These are phyloP conservation scores for Leccinum longicurvipes DNA, from an alignment of 768 basidiomycete species.

Conservation along the genomic window DNA sequence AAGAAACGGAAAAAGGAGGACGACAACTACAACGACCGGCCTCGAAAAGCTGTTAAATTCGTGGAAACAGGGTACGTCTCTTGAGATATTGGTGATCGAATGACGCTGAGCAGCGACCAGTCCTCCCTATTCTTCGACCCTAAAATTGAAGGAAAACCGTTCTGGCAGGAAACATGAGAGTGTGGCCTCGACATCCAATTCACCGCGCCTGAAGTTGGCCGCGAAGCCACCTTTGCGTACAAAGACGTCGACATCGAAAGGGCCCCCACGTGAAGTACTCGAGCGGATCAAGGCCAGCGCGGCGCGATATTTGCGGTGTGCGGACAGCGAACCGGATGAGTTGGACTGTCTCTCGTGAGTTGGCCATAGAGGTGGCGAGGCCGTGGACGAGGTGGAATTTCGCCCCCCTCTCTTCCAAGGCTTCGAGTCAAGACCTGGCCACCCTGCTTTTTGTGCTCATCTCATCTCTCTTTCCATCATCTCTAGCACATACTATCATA, in stretches of 20 bases:
- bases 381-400: background rate
- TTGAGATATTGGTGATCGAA: background rate
- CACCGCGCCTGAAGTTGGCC: background rate
- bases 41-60: slow-evolving; percentile 20
- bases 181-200: background rate
- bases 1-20: slow-evolving; percentile 22
- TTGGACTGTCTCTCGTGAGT: slow-evolving; percentile 45
- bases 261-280: slow-evolving; percentile 39
- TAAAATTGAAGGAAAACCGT: slow-evolving; percentile 36
- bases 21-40: slow-evolving; percentile 21
- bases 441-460: background rate
- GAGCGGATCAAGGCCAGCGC: slow-evolving; percentile 36
- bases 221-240: slow-evolving; percentile 3
- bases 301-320: slow-evolving; percentile 11
- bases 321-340: slow-evolving; percentile 41
- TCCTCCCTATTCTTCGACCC: slow-evolving; percentile 17
- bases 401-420: background rate
- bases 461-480: too few species aligned
- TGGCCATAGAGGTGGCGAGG: background rate
- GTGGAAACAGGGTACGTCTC: slow-evolving; percentile 14
- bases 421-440: background rate
- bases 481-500: background rate
- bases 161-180: background rate
- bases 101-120: slow-evolving; percentile 1
- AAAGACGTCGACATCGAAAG: slow-evolving; percentile 21